These are phyloP conservation scores for Leersia perrieri DNA, from an alignment of 176 grass and related monocot species.

Conservation along the genomic window DNA sequence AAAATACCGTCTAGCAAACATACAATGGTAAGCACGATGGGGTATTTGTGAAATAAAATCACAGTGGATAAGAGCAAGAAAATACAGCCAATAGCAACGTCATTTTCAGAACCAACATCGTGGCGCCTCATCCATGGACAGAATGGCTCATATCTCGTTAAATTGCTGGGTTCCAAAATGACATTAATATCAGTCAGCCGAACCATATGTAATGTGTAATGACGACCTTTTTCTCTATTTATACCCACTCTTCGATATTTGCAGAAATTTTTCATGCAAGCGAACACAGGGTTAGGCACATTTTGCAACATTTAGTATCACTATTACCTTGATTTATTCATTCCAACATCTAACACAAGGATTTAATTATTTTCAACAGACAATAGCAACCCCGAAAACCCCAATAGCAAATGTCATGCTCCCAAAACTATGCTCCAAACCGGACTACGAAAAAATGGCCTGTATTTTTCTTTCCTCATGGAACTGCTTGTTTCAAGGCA, in stretches of 20 bases:
- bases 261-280: neutral
- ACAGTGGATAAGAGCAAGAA: neutral
- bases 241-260: neutral
- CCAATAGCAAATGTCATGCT: neutral
- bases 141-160: neutral
- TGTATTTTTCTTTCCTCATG: neutral
- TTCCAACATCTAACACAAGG: constrained; percentile 16
- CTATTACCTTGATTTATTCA: constrained; percentile 32
- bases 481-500: constrained; percentile 54
- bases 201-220: neutral
- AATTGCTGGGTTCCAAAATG: neutral
- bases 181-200: neutral
- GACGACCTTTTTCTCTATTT: neutral
- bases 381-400: neutral
- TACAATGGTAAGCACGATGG: neutral
- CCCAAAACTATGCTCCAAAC: constrained; percentile 4
- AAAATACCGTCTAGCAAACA: neutral
- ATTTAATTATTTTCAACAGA: constrained; percentile 41
- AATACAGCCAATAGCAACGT: neutral
- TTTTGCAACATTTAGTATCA: neutral
- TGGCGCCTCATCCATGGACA: neutral
- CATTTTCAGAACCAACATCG: neutral
- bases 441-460: neutral
- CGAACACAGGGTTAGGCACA: neutral
- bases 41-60: neutral